Base-by-base conservation (phyloP, 805 yeast genomes). In the Priceomyces medius region DNA sequence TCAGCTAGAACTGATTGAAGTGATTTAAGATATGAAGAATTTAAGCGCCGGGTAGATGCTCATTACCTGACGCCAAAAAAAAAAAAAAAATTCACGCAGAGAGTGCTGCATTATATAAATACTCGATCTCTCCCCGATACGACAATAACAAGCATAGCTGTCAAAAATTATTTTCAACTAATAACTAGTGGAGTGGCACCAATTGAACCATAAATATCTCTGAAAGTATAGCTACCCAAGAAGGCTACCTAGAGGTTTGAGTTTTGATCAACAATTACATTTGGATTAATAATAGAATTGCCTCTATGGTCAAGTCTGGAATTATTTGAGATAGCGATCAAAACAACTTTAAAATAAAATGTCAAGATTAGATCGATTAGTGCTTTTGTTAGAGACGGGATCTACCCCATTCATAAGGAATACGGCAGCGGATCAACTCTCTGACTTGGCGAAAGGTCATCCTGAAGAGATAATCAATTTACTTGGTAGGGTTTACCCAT, bases 391-490 rank as follows among this genome's bases (percentile, higher is more conserved):
- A 49, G 99, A 95, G 64, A 88, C 97, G 1, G 99, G 99, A 8
- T 88, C 97, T 9, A 88, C 97, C 4, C 87, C 87, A 29, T 85
- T 88, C 59, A 93, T 93, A 33, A 77, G 98, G 50, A 88, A 88
- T 56, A 88, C 97, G 7, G 99, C 99, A 1, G 98, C 98, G 2
- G 97, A 91, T 56, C 99, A 93, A 65, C 73, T 93, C 50, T 88
- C 96, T 4, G 98, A 91, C 51, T 74, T 95, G 28, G 97, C 97
- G 20, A 85, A 85, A 60, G 85, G 85, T 32, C 98, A 93, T 56
- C 97, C 98, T 0, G 98, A 91, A 56, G 98, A 93, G 54, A 79
- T 87, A 16, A 73, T 88, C 40, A 84, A 84, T 43, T 67, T 93
- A 31, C 66, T 93, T 24, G 88, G 96, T 12, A 74, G 98, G 44